Base-by-base conservation (phyloP, 73 alveolate genomes). In the Effrenium voratum region DNA sequence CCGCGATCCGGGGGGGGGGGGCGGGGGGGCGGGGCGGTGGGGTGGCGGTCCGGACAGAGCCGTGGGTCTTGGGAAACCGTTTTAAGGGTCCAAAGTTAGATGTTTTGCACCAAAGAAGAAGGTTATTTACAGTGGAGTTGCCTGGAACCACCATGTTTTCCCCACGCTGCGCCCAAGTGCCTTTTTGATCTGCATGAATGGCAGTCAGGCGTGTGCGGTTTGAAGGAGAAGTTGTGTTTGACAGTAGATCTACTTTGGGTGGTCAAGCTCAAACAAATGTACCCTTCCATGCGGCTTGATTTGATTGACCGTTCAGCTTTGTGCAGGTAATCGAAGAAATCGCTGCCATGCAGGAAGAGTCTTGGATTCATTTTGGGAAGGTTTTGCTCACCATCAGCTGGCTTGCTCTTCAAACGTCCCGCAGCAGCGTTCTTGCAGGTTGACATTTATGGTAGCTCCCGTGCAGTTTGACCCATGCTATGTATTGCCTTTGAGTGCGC, bases 261-360 rank as follows among this genome's bases (percentile, higher is more conserved):
- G 16, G 87, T 3, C 15, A 19, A 73, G 55, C 44, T 34, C 13
- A 34, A 47, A 8, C 4, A 19, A 0, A 34, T 28, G 46, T n/a
- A 4, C 34, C 12, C 83, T 34, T 72, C n/a, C n/a, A 24, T 28
- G 52, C n/a, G 72, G 16, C 28, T 57, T 22, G 16, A 57, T 57
- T 57, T 57, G n/a, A 57, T 57, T 22, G 72, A 22, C 28, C 28
- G n/a, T 57, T 45, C 0, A 72, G 82, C 49, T 72, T 50, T 40
- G 41, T 55, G 55, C 68, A 79, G 90, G 90, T 79, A 32, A 79
- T 79, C 19, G 90, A 79, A 46, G 90, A 79, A 66, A 79, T 79
- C 13, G 90, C 44, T 60, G 46, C 90, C 43, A 79, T 79, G 90
- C 90, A 44, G 90, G 46, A 79, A 44, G 90, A 60, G 10, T 45